These are phyloP conservation scores for Dendrocalamus sinicus DNA, from an alignment of 176 grass and related monocot genomes.

Conservation along the genomic window DNA sequence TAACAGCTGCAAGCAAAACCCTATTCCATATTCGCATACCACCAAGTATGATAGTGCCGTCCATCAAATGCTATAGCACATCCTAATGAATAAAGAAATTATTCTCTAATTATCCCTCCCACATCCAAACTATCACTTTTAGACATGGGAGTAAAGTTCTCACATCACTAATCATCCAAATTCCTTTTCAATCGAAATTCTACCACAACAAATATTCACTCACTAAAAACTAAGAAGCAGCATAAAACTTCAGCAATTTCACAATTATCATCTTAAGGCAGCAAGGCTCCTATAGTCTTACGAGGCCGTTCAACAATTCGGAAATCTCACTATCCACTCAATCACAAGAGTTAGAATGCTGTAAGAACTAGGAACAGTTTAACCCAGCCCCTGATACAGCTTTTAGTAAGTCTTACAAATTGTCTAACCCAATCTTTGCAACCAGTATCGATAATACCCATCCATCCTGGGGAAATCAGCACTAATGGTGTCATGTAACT, in stretches of 20 bases:
- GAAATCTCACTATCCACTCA: not conserved
- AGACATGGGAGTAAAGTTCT: not conserved
- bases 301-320: not conserved
- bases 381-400: not conserved
- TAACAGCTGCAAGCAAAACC: constrained; percentile 22
- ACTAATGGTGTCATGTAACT: not conserved
- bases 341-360: not conserved
- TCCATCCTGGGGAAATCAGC: not conserved
- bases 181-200: not conserved
- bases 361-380: not conserved
- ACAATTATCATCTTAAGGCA: not conserved
- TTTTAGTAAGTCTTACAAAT: not conserved
- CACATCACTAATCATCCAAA: not conserved
- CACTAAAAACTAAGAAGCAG: not conserved
- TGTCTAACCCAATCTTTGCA: not conserved
- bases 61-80: constrained; percentile 21
- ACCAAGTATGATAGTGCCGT: not conserved
- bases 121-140: not conserved
- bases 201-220: not conserved
- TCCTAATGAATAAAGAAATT: not conserved
- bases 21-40: not conserved
- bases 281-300: not conserved
- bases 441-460: not conserved
- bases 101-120: not conserved
- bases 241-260: not conserved